Base-by-base conservation (phyloP, 2,329 filamentous ascomycete genomes). In the Akanthomyces dipterigenus region DNA sequence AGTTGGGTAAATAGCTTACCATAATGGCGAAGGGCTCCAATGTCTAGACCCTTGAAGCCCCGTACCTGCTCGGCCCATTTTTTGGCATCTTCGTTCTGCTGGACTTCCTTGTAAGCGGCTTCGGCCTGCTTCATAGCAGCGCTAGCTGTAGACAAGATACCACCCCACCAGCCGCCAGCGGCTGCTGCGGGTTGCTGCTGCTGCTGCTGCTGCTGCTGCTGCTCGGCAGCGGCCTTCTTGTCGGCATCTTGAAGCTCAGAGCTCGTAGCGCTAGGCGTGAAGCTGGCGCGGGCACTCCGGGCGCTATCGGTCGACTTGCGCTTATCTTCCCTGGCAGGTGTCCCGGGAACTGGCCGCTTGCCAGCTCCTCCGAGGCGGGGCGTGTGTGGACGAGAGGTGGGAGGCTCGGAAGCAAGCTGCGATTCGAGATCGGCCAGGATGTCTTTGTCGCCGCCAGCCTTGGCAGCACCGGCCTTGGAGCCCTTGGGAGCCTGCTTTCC, bases 31-130 rank as follows among this genome's bases (percentile, higher is more conserved):
- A 98, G 78, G 36, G 86, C 87, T 49, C 88, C 89, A 54, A 96
- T 90, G 71, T 96, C 96, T 43, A 76, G 68, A 55, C 64, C 64
- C 28, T 68, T 68, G 22, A 76, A 67, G 63, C 92, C 93, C 70
- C 88, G 88, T 60, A 98, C 89, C 73, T 98, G 93, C 58, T 96
- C 90, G 1, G 93, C 91, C 92, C 93, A 99, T 73, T 91, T 90
- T 78, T 93, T 93, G 56, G 93, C 95, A 74, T 99, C 95, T 71
- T 98, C 92, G 69, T 96, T 97, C 72, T 95, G 88, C 73, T 96
- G 91, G 53, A 99, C 93, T 74, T 98, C 91, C 73, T 93, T 96
- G 65, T 96, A 93, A 0, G 93, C 89, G 8, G 88, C 91, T 76
- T 97, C 93, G 51, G 95, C 93, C 73, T 93, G 91, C 79, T 96